Base-by-base conservation (phyloP, 139 green algal species). In the Volvox reticuliferus region DNA sequence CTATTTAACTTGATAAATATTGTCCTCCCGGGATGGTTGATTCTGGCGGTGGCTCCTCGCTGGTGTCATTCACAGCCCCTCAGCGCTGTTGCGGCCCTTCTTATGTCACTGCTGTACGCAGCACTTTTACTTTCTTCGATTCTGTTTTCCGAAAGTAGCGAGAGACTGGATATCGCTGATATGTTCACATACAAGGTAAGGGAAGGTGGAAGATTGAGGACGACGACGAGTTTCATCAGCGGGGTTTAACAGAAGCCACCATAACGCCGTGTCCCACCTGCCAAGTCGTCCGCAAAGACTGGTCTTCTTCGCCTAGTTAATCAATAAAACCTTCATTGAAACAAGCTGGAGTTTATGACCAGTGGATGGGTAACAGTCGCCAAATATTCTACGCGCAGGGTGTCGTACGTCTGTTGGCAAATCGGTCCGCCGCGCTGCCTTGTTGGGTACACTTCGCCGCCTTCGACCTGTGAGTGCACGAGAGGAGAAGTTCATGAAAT, bases 381-480 rank as follows among this genome's bases (percentile, higher is more conserved):
- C 5, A 55, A 55, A 55, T 9, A 55, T 9, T 55, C 44, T 55
- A n/a, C n/a, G n/a, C n/a, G 61, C 84, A 89, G 86, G 86, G 86
- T 22, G 71, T 90, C 2, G 12, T 12, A 2, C 50, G 50, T 0
- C 2, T 36, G 19, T 44, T 90, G 50, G 3, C 71, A 12, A 83
- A 62, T 14, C 30, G 13, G 17, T 9, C 30, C 1, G 21, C 32
- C 5, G 55, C 61, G 73, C 30, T 90, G 50, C 86, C 86, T 22
- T 61, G 30, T 55, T 83, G 71, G 73, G 55, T 62, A 6, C 86
- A 90, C 86, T 90, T 84, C 86, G 50, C 50, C n/a, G 71, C 73
- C 30, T 83, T 90, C 22, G 86, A 90, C 73, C 86, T 90, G 86
- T 90, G 86, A 89, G 85, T 62, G 79, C 22, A 44, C 3, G 77